Evolutionary conservation across 2,329 filamentous ascomycete species (phyloP), one percentile per base, ranked within the genome.

Genomic region (Curvularia eragrostidis): DNA sequence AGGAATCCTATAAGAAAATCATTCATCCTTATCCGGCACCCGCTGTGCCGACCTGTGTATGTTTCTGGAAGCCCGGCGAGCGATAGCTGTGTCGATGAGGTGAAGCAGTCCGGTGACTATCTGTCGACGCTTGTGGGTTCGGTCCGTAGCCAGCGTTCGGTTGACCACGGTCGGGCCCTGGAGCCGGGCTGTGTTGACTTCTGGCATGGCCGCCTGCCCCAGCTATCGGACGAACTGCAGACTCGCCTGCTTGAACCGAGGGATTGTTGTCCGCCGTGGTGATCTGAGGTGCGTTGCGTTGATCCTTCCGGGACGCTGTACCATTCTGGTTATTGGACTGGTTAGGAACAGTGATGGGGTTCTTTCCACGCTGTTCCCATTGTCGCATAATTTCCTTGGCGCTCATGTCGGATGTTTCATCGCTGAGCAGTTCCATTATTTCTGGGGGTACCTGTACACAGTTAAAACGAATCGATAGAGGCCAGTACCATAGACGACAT

Each of bases 381-480:
- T 92, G 88, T 75, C 94, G 96, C 50, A 99, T 84, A 53, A 99
- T 98, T 71, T 99, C 95, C 77, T 99, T 99, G 5, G 93, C 96
- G 1, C 94, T 97, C 61, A 97, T 89, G 59, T 99, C 94, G 44
- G 90, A 89, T 63, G 85, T 89, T 70, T 89, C 91, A 75, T 99
- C 94, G 72, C 89, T 91, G 24, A 98, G 83, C 51, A 97, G 88
- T 52, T 91, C 89, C 70, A 93, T 88, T 24, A 99, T 85, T 72
- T 98, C 93, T 73, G 96, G 92, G 0, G 95, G 95, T 46, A 99
- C 93, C 95, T 98, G 66, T 38, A 34, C 34, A 41, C 52, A 63
- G 38, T 77, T 63, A 78, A 69, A 19, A 21, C 8, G 8, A 19
- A 21, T 24, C 12, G 8, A 13, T 24, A 44, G 23, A 23, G n/a